A percentile compares a stretch with the other conserved stretches of the same genome.
Evolutionary conservation across 345 rosid genomes (phyloP).

Genomic region (Toxicodendron radicans): DNA sequence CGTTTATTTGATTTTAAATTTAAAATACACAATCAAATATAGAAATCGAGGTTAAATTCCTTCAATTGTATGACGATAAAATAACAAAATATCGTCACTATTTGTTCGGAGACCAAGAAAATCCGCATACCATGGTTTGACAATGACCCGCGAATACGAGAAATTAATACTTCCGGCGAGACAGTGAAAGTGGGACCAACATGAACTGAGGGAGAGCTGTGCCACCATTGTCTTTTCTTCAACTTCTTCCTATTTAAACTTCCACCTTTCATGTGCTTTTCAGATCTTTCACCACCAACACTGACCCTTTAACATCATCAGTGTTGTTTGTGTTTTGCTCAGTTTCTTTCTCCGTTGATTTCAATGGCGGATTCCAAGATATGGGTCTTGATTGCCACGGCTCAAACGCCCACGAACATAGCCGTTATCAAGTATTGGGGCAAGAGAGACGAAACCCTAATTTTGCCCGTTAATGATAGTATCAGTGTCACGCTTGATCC

Average conservation of each 20-base stretch:
- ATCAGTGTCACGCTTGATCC: conserved; percentile 97
- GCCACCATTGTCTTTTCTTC: neutral
- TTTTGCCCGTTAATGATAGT: conserved; percentile 93
- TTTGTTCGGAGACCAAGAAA: too few species aligned
- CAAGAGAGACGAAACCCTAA: conserved; percentile 81
- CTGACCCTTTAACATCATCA: neutral
- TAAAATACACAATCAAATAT: too few species aligned
- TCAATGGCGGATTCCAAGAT: conserved; percentile 41
- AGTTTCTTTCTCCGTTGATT: neutral
- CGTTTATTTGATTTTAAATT: too few species aligned
- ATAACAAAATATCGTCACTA: too few species aligned
- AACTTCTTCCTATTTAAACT: neutral
- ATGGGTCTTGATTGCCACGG: conserved; percentile 85
- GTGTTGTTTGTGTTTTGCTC: neutral
- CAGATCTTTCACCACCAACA: neutral
- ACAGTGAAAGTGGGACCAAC: neutral
- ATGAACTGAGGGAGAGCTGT: neutral
- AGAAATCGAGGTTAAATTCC: too few species aligned
- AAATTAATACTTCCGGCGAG: too few species aligned
- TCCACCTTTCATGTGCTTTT: neutral
- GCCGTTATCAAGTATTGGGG: conserved; percentile 99
- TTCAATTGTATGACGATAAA: too few species aligned
- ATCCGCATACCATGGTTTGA: too few species aligned
- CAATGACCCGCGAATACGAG: too few species aligned
- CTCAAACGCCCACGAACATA: conserved; percentile 91